A percentile compares a stretch with the other conserved stretches of the same genome.
Conservation (phyloP, 1,284 basidiomycete species). For the Earliella scabrosa region DNA sequence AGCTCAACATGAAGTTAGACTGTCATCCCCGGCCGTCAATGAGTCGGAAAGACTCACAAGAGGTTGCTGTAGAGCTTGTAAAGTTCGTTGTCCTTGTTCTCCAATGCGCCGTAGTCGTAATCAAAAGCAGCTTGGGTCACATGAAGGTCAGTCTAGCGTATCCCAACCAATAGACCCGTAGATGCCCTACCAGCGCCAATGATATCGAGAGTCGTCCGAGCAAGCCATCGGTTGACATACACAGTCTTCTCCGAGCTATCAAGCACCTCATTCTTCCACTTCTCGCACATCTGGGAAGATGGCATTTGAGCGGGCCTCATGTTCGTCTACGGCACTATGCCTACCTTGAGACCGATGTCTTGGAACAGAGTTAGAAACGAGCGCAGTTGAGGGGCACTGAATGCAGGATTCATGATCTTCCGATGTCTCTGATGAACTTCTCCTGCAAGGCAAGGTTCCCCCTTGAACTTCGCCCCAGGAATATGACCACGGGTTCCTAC, state of each 20-base stretch:
- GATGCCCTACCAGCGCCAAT: conserved; percentile 33
- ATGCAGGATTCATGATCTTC: conserved; percentile 36
- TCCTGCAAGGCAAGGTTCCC: conserved; percentile 10
- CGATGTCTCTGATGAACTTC: conserved; percentile 31
- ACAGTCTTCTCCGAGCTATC: conserved; percentile 8
- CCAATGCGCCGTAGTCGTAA: conserved; percentile 34
- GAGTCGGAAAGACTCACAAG: conserved; percentile 31
- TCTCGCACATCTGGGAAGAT: conserved; percentile 11
- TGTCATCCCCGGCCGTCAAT: background rate
- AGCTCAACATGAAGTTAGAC: background rate
- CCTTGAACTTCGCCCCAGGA: no score
- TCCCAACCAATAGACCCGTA: no score
- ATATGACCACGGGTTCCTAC: conserved; percentile 1
- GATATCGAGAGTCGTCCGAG: conserved; percentile 36
- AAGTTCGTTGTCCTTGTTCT: conserved; percentile 30
- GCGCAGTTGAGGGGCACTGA: conserved; percentile 30
- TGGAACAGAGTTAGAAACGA: conserved; percentile 30
- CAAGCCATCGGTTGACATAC: conserved; percentile 28
- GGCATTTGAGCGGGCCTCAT: background rate
- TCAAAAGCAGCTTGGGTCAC: conserved; percentile 38
- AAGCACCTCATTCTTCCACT: conserved; percentile 21
- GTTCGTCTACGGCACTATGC: no score
- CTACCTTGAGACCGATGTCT: conserved; percentile 10
- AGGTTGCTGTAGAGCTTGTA: conserved; percentile 32
- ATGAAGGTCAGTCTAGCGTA: background rate